These are phyloP conservation scores for Chrysosporium queenslandicum DNA, from an alignment of 2,329 filamentous ascomycete genomes.

Conservation along the genomic window DNA sequence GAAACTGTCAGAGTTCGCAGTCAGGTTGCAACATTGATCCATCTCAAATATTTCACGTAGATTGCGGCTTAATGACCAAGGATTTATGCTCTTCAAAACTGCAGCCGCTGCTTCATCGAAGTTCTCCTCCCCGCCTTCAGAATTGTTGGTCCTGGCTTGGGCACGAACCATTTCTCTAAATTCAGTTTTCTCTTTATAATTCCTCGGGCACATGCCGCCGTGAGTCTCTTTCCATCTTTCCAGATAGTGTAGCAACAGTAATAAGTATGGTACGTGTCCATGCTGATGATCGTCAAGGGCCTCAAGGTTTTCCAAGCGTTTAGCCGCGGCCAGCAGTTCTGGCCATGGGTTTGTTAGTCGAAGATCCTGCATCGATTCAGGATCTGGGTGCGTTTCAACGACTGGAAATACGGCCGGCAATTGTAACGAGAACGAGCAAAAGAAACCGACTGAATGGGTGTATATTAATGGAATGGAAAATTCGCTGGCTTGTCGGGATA, in stretches of 20 bases:
- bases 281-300: conserved; percentile 67
- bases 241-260: conserved; percentile 72
- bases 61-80: conserved; percentile 55
- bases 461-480: conserved; percentile 65
- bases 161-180: conserved; percentile 63
- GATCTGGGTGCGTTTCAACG: conserved; percentile 89
- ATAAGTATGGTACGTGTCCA: conserved; percentile 80
- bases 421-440: conserved; percentile 73
- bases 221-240: conserved; percentile 67
- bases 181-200: conserved; percentile 74
- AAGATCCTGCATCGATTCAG: conserved; percentile 73
- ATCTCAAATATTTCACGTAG: conserved; percentile 72
- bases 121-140: conserved; percentile 90
- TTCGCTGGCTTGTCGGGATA: conserved; percentile 43
- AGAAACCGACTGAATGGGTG: conserved; percentile 84
- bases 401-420: conserved; percentile 76
- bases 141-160: conserved; percentile 58
- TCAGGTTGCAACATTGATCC: conserved; percentile 45
- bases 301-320: conserved; percentile 57
- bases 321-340: conserved; percentile 59
- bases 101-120: conserved; percentile 85
- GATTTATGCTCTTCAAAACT: conserved; percentile 75
- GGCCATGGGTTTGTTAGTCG: conserved; percentile 78
- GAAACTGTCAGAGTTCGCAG: conserved; percentile 52
- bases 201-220: conserved; percentile 56